Evolutionary conservation across 768 basidiomycete species (phyloP), one percentile per base, ranked within the genome.

Genomic region (Plicaturopsis crispa): DNA sequence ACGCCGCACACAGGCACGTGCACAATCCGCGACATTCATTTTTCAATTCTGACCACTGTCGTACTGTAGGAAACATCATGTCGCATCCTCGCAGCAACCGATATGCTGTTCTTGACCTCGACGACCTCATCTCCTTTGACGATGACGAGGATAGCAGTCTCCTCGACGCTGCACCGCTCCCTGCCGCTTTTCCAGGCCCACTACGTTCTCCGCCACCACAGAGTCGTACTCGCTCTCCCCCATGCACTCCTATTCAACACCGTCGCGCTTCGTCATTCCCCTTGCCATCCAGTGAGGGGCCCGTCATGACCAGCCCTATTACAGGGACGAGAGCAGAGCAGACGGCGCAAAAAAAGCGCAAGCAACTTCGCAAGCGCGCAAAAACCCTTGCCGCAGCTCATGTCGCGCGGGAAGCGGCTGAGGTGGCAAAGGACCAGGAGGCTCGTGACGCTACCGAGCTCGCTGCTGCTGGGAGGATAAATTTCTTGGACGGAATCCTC

Each of bases 251-350:
- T 14, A 14, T 8, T 14, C 26, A 28, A 28, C 10, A 28, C n/a
- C n/a, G n/a, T n/a, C n/a, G n/a, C n/a, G 26, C 33, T 34, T 13
- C 11, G 10, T 31, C 39, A 5, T 39, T 43, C 1, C 41, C 41
- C n/a, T n/a, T n/a, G 17, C 7, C 36, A 4, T 42, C 41, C 1
- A 46, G 45, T 33, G 45, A 43, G 31, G 45, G 45, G 2, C 3
- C 35, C 12, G 16, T 38, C 13, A 4, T 14, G 17, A 36, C 7
- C 23, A 24, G 33, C 13, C 42, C 42, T 11, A 28, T 44, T 13
- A 22, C 30, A 16, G 46, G 46, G 1, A 40, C 43, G 2, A 31
- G 23, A 31, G 26, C 13, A 10, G 36, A 48, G 24, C 22, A 33
- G 14, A 17, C 10, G 3, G 40, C 40, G 5, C 33, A 5, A 1